Base-by-base conservation (phyloP, 169 alveolate species). In the Plasmodium vivax region DNA sequence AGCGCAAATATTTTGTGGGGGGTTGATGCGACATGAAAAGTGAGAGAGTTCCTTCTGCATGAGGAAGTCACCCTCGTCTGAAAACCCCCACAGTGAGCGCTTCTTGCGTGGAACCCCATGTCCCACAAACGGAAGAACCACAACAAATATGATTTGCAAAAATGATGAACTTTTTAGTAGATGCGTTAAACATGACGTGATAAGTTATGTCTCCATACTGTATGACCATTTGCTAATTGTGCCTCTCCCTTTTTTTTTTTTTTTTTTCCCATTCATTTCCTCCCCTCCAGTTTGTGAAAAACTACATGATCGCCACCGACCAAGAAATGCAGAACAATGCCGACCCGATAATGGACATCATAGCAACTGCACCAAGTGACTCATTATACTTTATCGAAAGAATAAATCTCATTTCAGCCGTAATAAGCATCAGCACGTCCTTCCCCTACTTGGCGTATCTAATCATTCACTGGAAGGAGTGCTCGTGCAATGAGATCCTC, bases 251-350 rank as follows among this genome's bases (percentile, higher is more conserved):
- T 12, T 75, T n/a, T 34, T 36, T 32, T 82, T 83, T 68, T 10
- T 62, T 34, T 83, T 58, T 38, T 38, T 71, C 2, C 19, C 41
- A 12, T 84, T 19, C 71, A 6, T 74, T 85, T 58, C 56, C 38
- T 19, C 32, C 58, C 19, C 23, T 54, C 2, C 74, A 85, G 94
- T 88, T 79, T 88, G 85, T 88, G 34, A 88, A 88, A 58, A 88
- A 79, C 51, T 88, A 88, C 72, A 88, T 88, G 94, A 88, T 90
- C 0, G 94, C 94, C 45, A 58, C 94, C 8, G 94, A 88, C 45
- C 94, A 88, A 80, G 94, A 88, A 68, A 88, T 88, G 88, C 94
- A 88, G 73, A 88, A 80, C 74, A 88, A 88, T 88, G 88, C 94
- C 38, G 94, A 88, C 58, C 94, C 94, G 8, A 88, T 88, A 79